A percentile compares a stretch with the other conserved stretches of the same genome.
phyloP scores from a whole-genome alignment of 2,329 filamentous ascomycete species.

The Fusarium cyanostomum region DNA sequence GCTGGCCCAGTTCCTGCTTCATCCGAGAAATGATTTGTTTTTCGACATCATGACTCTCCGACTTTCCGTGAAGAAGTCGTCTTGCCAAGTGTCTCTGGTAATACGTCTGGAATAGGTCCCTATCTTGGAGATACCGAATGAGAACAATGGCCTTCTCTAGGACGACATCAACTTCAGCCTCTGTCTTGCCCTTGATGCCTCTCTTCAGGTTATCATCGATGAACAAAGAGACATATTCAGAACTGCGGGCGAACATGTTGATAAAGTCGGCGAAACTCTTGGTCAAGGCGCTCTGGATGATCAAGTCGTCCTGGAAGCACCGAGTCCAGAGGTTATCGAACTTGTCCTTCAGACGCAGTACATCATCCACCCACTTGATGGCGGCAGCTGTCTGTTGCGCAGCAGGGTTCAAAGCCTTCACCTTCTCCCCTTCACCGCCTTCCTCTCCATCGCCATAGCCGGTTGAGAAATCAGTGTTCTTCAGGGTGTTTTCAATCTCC shows the following conservation, averaged over 20 bases:
- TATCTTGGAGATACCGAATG: conserved; percentile 87
- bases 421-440: conserved; percentile 54
- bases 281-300: conserved; percentile 82
- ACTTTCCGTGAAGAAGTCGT: conserved; percentile 86
- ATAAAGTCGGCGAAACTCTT: conserved; percentile 93
- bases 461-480: conserved; percentile 63
- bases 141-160: conserved; percentile 91
- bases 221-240: conserved; percentile 94
- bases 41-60: conserved; percentile 90
- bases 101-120: conserved; percentile 95
- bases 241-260: conserved; percentile 84
- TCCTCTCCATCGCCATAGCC: conserved; percentile 57
- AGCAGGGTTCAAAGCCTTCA: conserved; percentile 55
- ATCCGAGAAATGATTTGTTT: conserved; percentile 96
- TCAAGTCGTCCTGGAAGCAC: conserved; percentile 79
- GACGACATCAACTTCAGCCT: conserved; percentile 82
- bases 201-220: conserved; percentile 97
- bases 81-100: conserved; percentile 97
- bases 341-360: conserved; percentile 85
- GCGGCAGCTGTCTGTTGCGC: conserved; percentile 88
- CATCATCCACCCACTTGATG: conserved; percentile 94
- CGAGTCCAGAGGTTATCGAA: conserved; percentile 81
- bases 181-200: conserved; percentile 91
- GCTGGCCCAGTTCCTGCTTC: conserved; percentile 95
- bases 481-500: conserved; percentile 78